phyloP scores from a whole-genome alignment of 768 basidiomycete genomes.

The Suillus weaverae region DNA sequence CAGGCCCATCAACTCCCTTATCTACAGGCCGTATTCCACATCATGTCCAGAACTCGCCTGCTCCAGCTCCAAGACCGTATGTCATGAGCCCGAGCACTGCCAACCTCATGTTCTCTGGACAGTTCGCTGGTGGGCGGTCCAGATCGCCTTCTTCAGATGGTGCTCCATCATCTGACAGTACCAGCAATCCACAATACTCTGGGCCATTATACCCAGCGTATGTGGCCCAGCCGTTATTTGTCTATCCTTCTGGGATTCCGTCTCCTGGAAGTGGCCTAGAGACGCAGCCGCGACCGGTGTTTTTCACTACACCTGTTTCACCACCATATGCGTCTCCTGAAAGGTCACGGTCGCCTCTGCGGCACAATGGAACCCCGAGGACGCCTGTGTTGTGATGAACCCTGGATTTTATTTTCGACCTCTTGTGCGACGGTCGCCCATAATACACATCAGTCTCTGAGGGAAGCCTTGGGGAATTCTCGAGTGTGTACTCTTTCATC shows the following conservation, averaged over 20 bases:
- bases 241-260: constrained; percentile 31
- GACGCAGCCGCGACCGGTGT: background rate
- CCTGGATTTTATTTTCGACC: background rate
- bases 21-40: constrained; percentile 28
- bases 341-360: constrained; percentile 3
- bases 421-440: background rate
- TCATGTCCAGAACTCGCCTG: constrained; percentile 13
- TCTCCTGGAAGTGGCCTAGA: constrained; percentile 21
- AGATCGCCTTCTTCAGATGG: constrained; percentile 34
- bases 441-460: background rate
- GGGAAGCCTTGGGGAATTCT: background rate
- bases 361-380: background rate
- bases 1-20: constrained; percentile 34
- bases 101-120: constrained; percentile 30
- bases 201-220: constrained; percentile 26
- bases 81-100: constrained; percentile 30
- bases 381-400: constrained; percentile 1
- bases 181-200: constrained; percentile 21
- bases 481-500: background rate
- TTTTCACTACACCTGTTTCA: constrained; percentile 3
- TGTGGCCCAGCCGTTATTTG: constrained; percentile 31
- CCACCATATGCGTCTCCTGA: background rate
- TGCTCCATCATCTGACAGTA: constrained; percentile 31
- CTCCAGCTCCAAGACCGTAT: constrained; percentile 25
- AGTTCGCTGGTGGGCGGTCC: constrained; percentile 14